Conservation (phyloP, 192 early-diverging fungal genomes). For the Entophlyctis luteolus region DNA sequence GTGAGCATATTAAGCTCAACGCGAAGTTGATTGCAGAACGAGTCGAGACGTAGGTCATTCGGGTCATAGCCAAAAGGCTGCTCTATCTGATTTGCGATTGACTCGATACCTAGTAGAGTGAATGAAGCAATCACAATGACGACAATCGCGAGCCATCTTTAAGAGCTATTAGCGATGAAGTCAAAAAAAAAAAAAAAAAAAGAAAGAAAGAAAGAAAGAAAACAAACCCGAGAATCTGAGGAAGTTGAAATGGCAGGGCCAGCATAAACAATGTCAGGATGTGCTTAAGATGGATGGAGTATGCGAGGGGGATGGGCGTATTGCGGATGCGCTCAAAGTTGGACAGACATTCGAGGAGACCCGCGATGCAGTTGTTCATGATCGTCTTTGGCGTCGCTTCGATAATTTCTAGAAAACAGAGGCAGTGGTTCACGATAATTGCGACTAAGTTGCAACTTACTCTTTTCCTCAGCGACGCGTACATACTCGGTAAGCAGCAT, state of each 20-base stretch:
- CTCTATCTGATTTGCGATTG: not conserved
- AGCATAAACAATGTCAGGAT: constrained; percentile 59
- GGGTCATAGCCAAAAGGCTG: constrained; percentile 55
- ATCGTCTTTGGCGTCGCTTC: constrained; percentile 30
- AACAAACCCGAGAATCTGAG: constrained; percentile 39
- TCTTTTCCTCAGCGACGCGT: constrained; percentile 3
- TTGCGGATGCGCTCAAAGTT: constrained; percentile 65
- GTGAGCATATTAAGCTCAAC: constrained; percentile 28
- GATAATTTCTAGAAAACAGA: constrained; percentile 27
- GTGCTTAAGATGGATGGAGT: constrained; percentile 68
- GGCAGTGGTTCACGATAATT: not conserved
- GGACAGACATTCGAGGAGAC: constrained; percentile 55
- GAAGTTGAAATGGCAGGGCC: constrained; percentile 59
- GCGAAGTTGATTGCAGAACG: constrained; percentile 36
- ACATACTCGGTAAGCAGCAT: constrained; percentile 16
- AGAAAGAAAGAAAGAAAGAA: constrained; percentile 21
- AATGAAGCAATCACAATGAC: constrained; percentile 67
- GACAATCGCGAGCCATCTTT: constrained; percentile 59
- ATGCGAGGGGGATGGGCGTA: constrained; percentile 68
- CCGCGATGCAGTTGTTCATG: constrained; percentile 30
- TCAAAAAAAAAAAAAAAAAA: not conserved
- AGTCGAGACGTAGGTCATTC: constrained; percentile 57
- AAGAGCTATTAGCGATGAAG: no score
- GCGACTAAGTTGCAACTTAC: not conserved
- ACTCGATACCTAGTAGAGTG: constrained; percentile 59